phyloP scores from a whole-genome alignment of 768 basidiomycete genomes.

The Collybia mongolica region DNA sequence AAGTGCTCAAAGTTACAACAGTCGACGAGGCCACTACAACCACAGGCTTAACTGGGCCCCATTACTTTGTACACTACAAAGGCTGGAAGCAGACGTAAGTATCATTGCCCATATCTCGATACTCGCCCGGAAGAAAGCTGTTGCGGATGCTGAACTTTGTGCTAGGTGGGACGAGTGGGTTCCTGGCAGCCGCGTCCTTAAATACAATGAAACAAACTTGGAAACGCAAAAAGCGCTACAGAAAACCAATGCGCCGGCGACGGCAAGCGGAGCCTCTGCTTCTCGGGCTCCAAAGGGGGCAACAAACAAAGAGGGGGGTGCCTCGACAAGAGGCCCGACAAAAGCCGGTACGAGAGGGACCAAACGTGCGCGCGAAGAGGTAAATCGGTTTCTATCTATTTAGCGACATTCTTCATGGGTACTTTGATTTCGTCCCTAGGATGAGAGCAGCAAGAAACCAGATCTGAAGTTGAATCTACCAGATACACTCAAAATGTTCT shows the following conservation, averaged over 20 bases:
- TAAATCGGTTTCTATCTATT: slow-evolving; percentile 25
- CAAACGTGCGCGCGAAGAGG: slow-evolving; percentile 76
- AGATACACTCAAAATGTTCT: slow-evolving; percentile 80
- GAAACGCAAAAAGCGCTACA: slow-evolving; percentile 72
- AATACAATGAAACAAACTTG: slow-evolving; percentile 80
- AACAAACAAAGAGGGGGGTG: slow-evolving; percentile 24
- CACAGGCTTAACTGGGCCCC: slow-evolving; percentile 64
- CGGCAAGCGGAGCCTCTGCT: slow-evolving; percentile 17
- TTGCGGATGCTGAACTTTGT: slow-evolving; percentile 3
- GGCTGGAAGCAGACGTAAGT: slow-evolving; percentile 98
- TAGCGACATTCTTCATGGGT: not conserved
- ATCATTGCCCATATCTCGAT: not conserved
- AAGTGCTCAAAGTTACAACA: slow-evolving; percentile 68
- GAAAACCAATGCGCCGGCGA: slow-evolving; percentile 23
- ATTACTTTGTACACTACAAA: slow-evolving; percentile 98
- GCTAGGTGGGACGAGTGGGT: slow-evolving; percentile 98
- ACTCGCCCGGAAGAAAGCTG: not conserved
- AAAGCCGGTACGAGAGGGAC: slow-evolving; percentile 68
- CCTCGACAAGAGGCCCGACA: slow-evolving; percentile 33
- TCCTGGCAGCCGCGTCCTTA: slow-evolving; percentile 74
- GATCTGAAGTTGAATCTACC: slow-evolving; percentile 92
- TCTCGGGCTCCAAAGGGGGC: slow-evolving; percentile 19
- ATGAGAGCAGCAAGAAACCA: slow-evolving; percentile 74
- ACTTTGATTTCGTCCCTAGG: slow-evolving; percentile 36
- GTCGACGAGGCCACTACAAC: slow-evolving; percentile 65